Base-by-base conservation (phyloP, 306 rosid species). In the Fragaria iinumae region DNA sequence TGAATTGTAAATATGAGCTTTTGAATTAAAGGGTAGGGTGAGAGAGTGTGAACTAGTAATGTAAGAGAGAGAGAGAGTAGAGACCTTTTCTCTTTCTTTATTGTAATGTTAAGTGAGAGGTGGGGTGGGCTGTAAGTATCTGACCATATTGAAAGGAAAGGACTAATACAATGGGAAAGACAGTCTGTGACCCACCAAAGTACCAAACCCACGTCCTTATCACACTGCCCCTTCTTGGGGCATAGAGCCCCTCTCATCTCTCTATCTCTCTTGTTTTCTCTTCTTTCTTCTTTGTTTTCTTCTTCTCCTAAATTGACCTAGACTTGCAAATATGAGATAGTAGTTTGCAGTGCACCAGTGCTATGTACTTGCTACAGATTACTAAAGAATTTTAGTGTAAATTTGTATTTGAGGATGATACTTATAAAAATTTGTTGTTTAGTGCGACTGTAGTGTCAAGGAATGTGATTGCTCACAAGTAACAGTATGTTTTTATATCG, bases 1-100 rank as follows among this genome's bases (percentile, higher is more conserved):
- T 76, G 80, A 82, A 82, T 13, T 77, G 90, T 83, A 80, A 78
- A 69, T 68, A 39, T 69, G 77, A 82, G 86, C 88, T 77, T 86
- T 82, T 85, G 84, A 76, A 85, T 72, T 76, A 80, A 76, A 79
- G 84, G 60, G 47, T 68, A 45, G 70, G 52, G 72, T 59, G 78
- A 60, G 76, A 56, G 62, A 81, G 80, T 52, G 76, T 69, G 84
- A 43, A 23, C 71, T 48, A 70, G 62, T 65, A 25, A 55, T 7
- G 27, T 23, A 39, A 44, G 27, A 27, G 27, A 27, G 32, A 29
- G 69, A 79, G 66, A 60, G 66, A 60, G 76, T 67, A 72, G 59
- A 77, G 45, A 16, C 71, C 72, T 38, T 69, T 75, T 50, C n/a
- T 27, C 56, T 56, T 36, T 73, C n/a, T 48, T 50, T 60, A 67